Base-by-base conservation (phyloP, 179 eudicot species). In the Nepenthes alata region DNA sequence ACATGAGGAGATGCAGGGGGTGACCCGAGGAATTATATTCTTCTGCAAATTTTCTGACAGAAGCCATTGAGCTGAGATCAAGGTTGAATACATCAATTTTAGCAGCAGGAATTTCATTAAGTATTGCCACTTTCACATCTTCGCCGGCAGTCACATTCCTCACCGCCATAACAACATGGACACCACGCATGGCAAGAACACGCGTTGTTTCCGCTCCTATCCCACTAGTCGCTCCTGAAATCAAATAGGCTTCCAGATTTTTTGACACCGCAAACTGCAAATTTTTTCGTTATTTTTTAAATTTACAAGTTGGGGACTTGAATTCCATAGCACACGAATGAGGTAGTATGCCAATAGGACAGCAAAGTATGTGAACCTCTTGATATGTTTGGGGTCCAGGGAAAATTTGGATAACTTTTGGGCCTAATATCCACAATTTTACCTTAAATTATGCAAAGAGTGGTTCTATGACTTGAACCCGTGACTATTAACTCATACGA, bases 1-100 rank as follows among this genome's bases (percentile, higher is more conserved):
- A 93, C 99, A 94, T 85, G 77, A 94, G 96, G 71, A 94, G 66
- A 70, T 93, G 80, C 52, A 90, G 89, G 61, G 90, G 94, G 63
- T 78, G 76, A 41, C 74, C 64, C 53, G 72, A 83, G 51, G 89
- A 79, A 59, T 70, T 77, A 62, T 85, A 93, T 51, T 85, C 73
- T 3, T 72, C 67, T 59, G 82, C 89, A 66, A 90, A 93, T 65
- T 73, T 69, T 50, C 83, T 59, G 1, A 93, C 94, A 4, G 96
- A 93, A 2, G 49, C 72, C 52, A 93, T 67, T 11, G 97, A 90
- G 61, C 97, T 90, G 57, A 93, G 97, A 71, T 93, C 97, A 61
- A 93, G 81, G 55, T 74, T 62, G 89, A 85, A 78, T 4, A 93
- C 83, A 47, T 81, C 76, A 57, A 93, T 76, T 67, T 84, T 80